Evolutionary conservation across 768 basidiomycete species (phyloP).

Genomic region (Pulveroboletus frians): DNA sequence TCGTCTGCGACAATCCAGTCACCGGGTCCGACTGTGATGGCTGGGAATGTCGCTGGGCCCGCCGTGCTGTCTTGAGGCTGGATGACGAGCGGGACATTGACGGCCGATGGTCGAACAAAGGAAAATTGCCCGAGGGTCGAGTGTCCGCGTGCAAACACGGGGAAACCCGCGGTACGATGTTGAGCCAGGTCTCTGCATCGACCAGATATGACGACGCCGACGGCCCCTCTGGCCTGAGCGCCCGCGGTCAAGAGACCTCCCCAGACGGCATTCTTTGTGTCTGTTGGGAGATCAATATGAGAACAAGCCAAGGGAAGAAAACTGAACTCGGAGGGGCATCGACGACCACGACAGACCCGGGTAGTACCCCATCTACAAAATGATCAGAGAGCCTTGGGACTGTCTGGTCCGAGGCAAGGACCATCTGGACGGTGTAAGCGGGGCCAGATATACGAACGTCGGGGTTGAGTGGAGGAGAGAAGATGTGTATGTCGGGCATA

Average conservation of each 20-base stretch:
- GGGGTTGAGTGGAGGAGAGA: conserved; percentile 26
- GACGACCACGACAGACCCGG: conserved; percentile 66
- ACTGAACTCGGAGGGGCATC: conserved; percentile 64
- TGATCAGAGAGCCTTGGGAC: conserved; percentile 65
- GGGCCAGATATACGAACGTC: conserved; percentile 60
- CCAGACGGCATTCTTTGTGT: conserved; percentile 81
- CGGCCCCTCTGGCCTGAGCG: conserved; percentile 62
- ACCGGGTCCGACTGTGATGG: conserved; percentile 59
- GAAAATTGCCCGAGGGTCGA: conserved; percentile 85
- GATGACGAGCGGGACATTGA: conserved; percentile 62
- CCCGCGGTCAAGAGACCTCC: conserved; percentile 90
- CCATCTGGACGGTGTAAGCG: conserved; percentile 88
- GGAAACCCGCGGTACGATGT: conserved; percentile 62
- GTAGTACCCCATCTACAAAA: conserved; percentile 75
- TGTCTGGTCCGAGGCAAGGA: conserved; percentile 47
- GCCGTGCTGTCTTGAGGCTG: conserved; percentile 29
- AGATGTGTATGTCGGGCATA: conserved; percentile 70
- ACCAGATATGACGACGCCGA: conserved; percentile 78
- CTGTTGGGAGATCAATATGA: conserved; percentile 32
- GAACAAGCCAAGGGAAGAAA: conserved; percentile 12
- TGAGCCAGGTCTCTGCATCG: conserved; percentile 82
- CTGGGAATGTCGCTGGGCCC: conserved; percentile 41
- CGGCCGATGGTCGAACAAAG: conserved; percentile 73
- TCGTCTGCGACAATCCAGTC: conserved; percentile 85
- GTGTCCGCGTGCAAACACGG: conserved; percentile 76